These are phyloP conservation scores for Planoprotostelium fungivorum DNA, from an alignment of 78 protist species.

Conservation along the genomic window DNA sequence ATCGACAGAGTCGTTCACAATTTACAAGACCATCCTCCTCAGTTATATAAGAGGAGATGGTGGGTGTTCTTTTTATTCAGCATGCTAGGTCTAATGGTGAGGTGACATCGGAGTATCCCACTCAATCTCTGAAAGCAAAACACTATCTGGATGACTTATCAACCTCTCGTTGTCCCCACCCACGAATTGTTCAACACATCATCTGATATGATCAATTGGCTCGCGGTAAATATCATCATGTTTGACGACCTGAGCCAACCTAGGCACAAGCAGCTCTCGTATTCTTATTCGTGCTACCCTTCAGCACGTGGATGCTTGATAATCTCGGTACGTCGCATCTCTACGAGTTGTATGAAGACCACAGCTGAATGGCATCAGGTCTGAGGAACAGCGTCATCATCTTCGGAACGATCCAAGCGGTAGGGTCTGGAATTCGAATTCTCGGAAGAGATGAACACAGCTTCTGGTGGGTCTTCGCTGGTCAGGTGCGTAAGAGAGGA, in stretches of 20 bases:
- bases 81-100: neutral
- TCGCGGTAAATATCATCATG: neutral
- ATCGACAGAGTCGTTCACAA: neutral
- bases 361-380: neutral
- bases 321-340: neutral
- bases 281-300: neutral
- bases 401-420: neutral
- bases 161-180: neutral
- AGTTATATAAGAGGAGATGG: neutral
- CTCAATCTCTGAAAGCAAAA: neutral
- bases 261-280: neutral
- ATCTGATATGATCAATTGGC: neutral
- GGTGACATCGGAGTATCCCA: neutral
- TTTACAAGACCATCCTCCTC: neutral
- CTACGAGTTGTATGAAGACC: neutral
- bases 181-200: neutral
- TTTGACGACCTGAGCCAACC: neutral
- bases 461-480: neutral
- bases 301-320: neutral
- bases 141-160: neutral
- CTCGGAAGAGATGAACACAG: neutral
- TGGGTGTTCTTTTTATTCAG: neutral
- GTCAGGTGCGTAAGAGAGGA: neutral
- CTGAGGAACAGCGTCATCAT: neutral
- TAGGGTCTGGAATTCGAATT: neutral